Base-by-base conservation (phyloP, 2,329 filamentous ascomycete species). In the Botrytis paeoniae region DNA sequence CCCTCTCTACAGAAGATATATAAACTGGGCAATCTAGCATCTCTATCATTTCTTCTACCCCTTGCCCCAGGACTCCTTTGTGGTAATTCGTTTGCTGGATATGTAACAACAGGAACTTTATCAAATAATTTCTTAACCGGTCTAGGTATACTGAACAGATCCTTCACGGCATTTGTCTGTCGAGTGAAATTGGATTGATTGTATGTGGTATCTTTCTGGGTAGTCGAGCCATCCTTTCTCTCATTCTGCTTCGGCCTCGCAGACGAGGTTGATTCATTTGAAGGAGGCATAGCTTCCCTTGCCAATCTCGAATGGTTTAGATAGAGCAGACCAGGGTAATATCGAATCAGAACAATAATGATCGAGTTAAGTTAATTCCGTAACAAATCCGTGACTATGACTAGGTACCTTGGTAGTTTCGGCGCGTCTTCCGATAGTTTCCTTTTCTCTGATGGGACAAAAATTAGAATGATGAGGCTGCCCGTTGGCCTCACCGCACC, bases 101-200 rank as follows among this genome's bases (percentile, higher is more conserved):
- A 94, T 54, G 90, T 92, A 73, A 87, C 81, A 69, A 98, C 87
- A 39, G 96, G 96, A 79, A 97, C 96, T 74, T 83, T 85, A 82
- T 95, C 91, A 85, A 98, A 99, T 74, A 98, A 86, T 69, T 87
- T 87, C 82, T 93, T 94, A 77, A 98, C 86, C 29, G 93, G 92
- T 18, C 87, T 83, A 12, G 96, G 95, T 72, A 94, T 79, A 14
- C 78, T 77, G 75, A 81, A 81, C 65, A 80, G 74, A 59, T 79
- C 72, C 59, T 65, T 73, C 45, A 78, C 70, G 41, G 70, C 74
- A 20, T 65, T 74, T 35, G 75, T 75, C 60, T 75, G 73, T 63
- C 73, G 68, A 16, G 75, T 76, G 43, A 75, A 71, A 8, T 78
- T 73, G 60, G 69, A 71, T 69, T 73, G 72, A 22, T 72, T 68